Conservation (phyloP, 768 basidiomycete genomes). For the Termitomyces sp. region DNA sequence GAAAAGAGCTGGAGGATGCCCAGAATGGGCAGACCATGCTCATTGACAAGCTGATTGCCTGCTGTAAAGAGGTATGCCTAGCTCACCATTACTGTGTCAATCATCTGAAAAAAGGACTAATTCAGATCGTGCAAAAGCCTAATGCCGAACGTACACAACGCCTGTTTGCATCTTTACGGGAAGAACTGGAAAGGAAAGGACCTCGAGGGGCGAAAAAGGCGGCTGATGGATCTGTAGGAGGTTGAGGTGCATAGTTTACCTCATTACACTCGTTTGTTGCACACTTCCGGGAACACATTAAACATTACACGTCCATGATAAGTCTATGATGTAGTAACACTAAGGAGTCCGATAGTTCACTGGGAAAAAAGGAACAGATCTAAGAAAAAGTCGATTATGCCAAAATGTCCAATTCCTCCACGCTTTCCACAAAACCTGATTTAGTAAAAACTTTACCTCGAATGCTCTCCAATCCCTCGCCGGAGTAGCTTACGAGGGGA, state of each 20-base stretch:
- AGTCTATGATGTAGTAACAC: conserved; percentile 9
- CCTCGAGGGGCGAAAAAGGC: conserved; percentile 36
- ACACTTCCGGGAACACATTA: conserved; percentile 2
- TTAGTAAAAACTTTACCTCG: conserved; percentile 75
- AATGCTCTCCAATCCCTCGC: conserved; percentile 79
- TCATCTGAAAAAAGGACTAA: conserved; percentile 12
- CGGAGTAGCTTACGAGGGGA: conserved; percentile 83
- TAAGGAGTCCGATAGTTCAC: background rate
- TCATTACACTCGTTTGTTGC: background rate
- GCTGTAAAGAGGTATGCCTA: conserved; percentile 76
- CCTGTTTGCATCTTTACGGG: conserved; percentile 71
- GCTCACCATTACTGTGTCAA: background rate
- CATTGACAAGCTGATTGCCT: conserved; percentile 78
- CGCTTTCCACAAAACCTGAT: conserved; percentile 59
- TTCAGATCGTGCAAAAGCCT: conserved; percentile 50
- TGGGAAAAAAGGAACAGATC: background rate
- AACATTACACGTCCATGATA: conserved; percentile 12
- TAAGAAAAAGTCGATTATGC: conserved; percentile 9
- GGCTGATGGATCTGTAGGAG: conserved; percentile 37
- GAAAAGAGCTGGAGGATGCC: conserved; percentile 74
- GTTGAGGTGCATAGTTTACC: conserved; percentile 22
- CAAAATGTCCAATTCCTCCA: conserved; percentile 71
- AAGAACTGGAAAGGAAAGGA: conserved; percentile 74
- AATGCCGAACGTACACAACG: conserved; percentile 81
- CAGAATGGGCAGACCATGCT: conserved; percentile 74